Evolutionary conservation across 2,329 filamentous ascomycete species (phyloP).

Genomic region (Arachnopeziza araneosa): DNA sequence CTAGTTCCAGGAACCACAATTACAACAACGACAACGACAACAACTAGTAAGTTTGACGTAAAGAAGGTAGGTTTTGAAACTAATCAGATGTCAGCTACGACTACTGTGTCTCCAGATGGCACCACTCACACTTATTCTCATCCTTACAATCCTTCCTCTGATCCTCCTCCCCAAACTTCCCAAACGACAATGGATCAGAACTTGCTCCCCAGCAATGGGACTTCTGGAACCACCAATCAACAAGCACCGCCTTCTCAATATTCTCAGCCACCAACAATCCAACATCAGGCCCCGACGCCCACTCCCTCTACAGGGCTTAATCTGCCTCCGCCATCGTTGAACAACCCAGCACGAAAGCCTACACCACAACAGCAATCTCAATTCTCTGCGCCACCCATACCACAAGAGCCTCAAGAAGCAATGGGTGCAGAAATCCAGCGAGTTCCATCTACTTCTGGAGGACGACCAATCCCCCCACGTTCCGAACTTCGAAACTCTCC

Average conservation of each 20-base stretch:
- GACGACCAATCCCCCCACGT: conserved; percentile 14
- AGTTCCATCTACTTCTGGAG: conserved; percentile 3
- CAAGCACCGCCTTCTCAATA: background rate
- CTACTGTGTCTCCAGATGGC: conserved; percentile 20
- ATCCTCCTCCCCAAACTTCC: conserved; percentile 20
- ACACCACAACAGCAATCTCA: conserved; percentile 8
- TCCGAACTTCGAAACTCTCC: conserved; percentile 12
- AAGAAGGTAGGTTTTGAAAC: background rate
- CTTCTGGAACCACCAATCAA: background rate
- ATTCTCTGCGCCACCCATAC: background rate
- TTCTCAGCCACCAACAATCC: background rate
- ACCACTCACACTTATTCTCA: conserved; percentile 19
- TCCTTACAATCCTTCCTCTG: conserved; percentile 22
- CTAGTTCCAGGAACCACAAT: conserved; percentile 19
- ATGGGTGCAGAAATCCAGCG: background rate
- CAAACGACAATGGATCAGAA: conserved; percentile 17
- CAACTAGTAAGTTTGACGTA: conserved; percentile 18
- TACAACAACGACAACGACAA: conserved; percentile 24
- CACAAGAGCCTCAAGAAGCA: background rate
- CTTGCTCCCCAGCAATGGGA: conserved; percentile 1
- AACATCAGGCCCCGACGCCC: conserved; percentile 3
- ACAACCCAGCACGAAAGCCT: conserved; percentile 9
- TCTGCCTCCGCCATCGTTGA: conserved; percentile 4
- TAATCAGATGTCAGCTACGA: conserved; percentile 18
- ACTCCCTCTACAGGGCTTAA: background rate